A percentile compares a stretch with the other conserved stretches of the same genome.
Evolutionary conservation across 1,284 basidiomycete genomes (phyloP).

Genomic region (Cryptococcus sp.): DNA sequence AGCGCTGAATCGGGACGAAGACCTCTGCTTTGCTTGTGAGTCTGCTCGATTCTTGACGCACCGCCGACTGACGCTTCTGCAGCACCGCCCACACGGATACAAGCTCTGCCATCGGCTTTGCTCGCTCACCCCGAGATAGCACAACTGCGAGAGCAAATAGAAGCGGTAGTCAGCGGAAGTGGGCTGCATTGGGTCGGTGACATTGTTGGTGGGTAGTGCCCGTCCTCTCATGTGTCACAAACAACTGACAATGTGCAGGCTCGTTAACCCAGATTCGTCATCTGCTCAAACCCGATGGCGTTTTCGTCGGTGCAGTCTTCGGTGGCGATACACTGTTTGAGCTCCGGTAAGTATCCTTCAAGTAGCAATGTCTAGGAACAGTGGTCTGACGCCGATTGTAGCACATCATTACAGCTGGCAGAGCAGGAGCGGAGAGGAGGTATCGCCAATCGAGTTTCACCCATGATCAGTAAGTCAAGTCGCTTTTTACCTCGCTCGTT

Average conservation of each 20-base stretch:
- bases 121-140: constrained; percentile 55
- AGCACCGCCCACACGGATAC: constrained; percentile 36
- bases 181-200: constrained; percentile 98
- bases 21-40: constrained; percentile 31
- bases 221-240: not conserved
- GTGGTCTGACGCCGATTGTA: constrained; percentile 5
- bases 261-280: constrained; percentile 84
- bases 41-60: not conserved
- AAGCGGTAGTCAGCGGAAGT: constrained; percentile 88
- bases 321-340: constrained; percentile 98
- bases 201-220: constrained; percentile 70
- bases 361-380: not conserved
- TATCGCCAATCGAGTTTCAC: constrained; percentile 90
- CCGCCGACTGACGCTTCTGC: constrained; percentile 4
- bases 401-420: constrained; percentile 77
- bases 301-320: constrained; percentile 91
- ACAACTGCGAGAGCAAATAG: constrained; percentile 67
- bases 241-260: constrained; percentile 56
- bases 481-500: not conserved
- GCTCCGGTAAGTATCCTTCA: constrained; percentile 63
- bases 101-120: constrained; percentile 34
- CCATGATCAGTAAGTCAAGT: constrained; percentile 80
- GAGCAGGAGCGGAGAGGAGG: constrained; percentile 94
- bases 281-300: constrained; percentile 84
- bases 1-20: constrained; percentile 63